phyloP scores from a whole-genome alignment of 2,329 filamentous ascomycete species.

The Ceratocystis smalleyi region DNA sequence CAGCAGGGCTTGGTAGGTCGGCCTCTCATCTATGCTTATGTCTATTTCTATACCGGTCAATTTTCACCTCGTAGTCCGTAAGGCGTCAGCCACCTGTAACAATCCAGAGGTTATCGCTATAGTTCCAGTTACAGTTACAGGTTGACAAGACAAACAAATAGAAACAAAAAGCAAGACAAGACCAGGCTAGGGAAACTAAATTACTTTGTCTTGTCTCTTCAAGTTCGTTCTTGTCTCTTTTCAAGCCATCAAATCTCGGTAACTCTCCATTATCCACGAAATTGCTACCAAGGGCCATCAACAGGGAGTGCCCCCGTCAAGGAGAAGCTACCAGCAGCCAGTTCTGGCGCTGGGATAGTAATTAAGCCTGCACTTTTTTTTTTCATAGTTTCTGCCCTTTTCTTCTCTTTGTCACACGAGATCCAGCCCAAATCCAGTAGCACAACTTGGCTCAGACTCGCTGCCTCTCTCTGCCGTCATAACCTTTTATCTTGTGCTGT shows the following conservation, averaged over 20 bases:
- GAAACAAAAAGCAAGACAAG: not conserved
- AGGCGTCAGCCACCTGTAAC: not conserved
- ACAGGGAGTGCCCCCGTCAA: not conserved
- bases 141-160: not conserved
- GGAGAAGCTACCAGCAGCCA: not conserved
- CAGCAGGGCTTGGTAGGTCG: not conserved
- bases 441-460: not conserved
- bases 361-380: not conserved
- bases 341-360: not conserved
- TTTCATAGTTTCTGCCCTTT: too few species aligned
- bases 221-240: not conserved
- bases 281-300: not conserved
- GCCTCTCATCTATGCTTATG: not conserved
- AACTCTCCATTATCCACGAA: not conserved
- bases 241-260: constrained; percentile 4
- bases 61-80: too few species aligned
- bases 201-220: too few species aligned
- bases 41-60: too few species aligned
- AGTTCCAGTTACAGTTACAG: not conserved
- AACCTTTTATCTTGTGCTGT: not conserved
- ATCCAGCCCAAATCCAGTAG: too few species aligned
- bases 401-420: not conserved
- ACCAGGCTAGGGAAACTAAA: too few species aligned
- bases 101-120: not conserved
- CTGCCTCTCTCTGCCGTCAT: not conserved